These are phyloP conservation scores for Arthrobotrys musiformis DNA, from an alignment of 2,329 filamentous ascomycete genomes.

Conservation along the genomic window DNA sequence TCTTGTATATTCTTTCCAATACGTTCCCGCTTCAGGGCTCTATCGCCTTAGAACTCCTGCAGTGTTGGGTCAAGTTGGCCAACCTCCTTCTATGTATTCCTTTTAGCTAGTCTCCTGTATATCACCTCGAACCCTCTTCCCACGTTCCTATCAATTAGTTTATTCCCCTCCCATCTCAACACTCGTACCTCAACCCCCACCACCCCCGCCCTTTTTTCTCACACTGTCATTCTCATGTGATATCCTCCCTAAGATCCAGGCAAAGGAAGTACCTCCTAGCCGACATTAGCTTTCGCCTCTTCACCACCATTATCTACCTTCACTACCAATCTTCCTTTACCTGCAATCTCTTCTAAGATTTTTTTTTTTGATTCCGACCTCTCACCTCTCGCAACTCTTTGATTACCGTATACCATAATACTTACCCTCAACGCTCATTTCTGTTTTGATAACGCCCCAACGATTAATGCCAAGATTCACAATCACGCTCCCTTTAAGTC, in stretches of 20 bases:
- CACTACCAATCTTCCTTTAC: neutral
- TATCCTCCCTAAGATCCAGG: too few species aligned
- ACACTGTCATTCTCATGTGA: too few species aligned
- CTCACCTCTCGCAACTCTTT: too few species aligned
- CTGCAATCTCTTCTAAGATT: neutral
- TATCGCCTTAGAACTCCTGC: neutral
- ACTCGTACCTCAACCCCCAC: neutral
- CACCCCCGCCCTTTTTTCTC: neutral
- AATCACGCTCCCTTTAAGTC: neutral
- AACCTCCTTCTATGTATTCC: neutral
- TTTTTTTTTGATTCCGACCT: neutral
- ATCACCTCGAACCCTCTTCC: conserved; percentile 1
- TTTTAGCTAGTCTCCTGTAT: conserved; percentile 8
- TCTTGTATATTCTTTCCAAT: conserved; percentile 15
- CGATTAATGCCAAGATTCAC: neutral
- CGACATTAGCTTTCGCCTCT: neutral
- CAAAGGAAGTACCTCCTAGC: neutral
- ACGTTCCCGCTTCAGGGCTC: neutral
- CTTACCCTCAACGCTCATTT: neutral
- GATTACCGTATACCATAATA: neutral
- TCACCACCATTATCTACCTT: neutral
- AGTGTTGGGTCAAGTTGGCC: neutral
- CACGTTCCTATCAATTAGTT: neutral
- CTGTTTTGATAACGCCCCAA: neutral
- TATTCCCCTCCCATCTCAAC: neutral